Conservation (phyloP, 2,329 filamentous ascomycete species). For the Colletotrichum incanum region DNA sequence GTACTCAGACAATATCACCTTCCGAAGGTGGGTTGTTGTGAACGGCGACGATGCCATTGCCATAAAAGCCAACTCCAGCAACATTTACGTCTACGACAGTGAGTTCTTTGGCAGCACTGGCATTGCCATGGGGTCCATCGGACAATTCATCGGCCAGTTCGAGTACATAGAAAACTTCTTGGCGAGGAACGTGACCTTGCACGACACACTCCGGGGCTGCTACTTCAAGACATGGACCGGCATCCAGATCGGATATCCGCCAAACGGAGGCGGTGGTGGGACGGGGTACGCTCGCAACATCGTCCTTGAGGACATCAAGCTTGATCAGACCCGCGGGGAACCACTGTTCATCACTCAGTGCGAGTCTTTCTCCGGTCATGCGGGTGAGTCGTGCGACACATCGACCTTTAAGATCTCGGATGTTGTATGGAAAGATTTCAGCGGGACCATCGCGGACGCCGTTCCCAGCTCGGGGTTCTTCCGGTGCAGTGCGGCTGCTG, state of each 20-base stretch:
- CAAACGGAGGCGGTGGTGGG: conserved; percentile 73
- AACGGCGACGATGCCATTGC: conserved; percentile 70
- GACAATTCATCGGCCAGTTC: conserved; percentile 64
- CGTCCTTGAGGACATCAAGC: conserved; percentile 50
- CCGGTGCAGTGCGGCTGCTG: conserved; percentile 51
- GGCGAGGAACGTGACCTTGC: conserved; percentile 62
- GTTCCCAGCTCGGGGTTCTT: conserved; percentile 50
- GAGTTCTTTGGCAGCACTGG: conserved; percentile 66
- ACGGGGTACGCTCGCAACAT: conserved; percentile 58
- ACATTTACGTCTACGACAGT: conserved; percentile 66
- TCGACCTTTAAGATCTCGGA: conserved; percentile 51
- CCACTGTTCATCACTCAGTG: conserved; percentile 56
- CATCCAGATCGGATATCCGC: conserved; percentile 64
- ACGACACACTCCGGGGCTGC: conserved; percentile 63
- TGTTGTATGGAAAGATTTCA: conserved; percentile 49
- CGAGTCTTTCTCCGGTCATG: conserved; percentile 53
- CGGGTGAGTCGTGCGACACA: conserved; percentile 54
- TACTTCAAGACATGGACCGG: conserved; percentile 75
- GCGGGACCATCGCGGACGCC: conserved; percentile 48
- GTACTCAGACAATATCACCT: conserved; percentile 66
- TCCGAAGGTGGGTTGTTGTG: conserved; percentile 64
- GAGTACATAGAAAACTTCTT: conserved; percentile 67
- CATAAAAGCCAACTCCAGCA: conserved; percentile 69
- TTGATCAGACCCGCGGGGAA: conserved; percentile 48
- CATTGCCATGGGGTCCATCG: conserved; percentile 71